These are phyloP conservation scores for Sporothrix dimorphospora DNA, from an alignment of 2,329 filamentous ascomycete genomes.

Conservation along the genomic window DNA sequence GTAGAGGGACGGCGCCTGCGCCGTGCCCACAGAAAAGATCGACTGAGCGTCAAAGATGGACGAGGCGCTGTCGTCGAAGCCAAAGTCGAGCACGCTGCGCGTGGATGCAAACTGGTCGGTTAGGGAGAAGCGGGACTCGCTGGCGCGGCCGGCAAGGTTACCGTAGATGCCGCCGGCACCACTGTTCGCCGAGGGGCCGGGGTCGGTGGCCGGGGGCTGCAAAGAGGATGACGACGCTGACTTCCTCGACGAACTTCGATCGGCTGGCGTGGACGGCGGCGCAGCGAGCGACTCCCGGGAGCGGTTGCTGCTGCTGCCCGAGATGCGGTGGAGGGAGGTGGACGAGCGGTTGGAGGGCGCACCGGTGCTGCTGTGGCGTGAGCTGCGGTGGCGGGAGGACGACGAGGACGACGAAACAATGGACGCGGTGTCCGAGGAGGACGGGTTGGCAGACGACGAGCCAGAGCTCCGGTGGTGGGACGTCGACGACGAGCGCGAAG, in stretches of 20 bases:
- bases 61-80: constrained; percentile 50
- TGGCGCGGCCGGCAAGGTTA: constrained; percentile 39
- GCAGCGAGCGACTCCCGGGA: constrained; percentile 14
- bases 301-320: constrained; percentile 9
- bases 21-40: constrained; percentile 31
- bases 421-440: constrained; percentile 11
- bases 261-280: background rate
- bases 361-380: constrained; percentile 28
- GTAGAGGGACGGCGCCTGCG: constrained; percentile 13
- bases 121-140: constrained; percentile 51
- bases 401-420: constrained; percentile 22
- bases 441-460: constrained; percentile 19
- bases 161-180: constrained; percentile 29
- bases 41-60: constrained; percentile 45
- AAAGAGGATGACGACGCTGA: constrained; percentile 3
- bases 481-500: constrained; percentile 28
- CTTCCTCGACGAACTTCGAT: background rate
- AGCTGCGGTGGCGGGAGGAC: constrained; percentile 30
- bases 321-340: constrained; percentile 28
- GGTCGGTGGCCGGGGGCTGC: constrained; percentile 1
- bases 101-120: constrained; percentile 54
- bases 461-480: constrained; percentile 27
- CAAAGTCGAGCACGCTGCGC: constrained; percentile 51
- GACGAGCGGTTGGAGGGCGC: constrained; percentile 31
- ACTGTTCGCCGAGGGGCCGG: background rate